Evolutionary conservation across 306 rosid species (phyloP).

Genomic region (Casuarina equisetifolia): DNA sequence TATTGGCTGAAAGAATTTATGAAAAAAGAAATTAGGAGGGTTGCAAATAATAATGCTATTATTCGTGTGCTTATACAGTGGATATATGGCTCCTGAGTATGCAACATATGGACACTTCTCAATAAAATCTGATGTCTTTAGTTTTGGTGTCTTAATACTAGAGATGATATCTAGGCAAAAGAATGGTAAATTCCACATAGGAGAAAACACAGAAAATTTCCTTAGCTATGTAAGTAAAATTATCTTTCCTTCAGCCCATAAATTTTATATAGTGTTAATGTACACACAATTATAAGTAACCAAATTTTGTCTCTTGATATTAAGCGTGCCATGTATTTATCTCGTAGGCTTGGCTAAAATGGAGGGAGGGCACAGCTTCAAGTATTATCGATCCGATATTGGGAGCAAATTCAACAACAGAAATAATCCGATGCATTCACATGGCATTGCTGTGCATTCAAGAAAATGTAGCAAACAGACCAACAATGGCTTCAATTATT

Average conservation of each 20-base stretch:
- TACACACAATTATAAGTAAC: not conserved
- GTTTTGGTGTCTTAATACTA: not conserved
- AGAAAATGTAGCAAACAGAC: not conserved
- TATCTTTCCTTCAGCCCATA: not conserved
- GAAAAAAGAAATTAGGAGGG: not conserved
- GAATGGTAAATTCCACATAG: not conserved
- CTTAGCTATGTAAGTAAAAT: not conserved
- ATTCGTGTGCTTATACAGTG: not conserved
- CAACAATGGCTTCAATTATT: not conserved
- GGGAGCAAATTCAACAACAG: not conserved
- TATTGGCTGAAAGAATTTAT: not conserved
- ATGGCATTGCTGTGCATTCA: not conserved
- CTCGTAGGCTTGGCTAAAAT: not conserved
- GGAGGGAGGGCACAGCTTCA: not conserved
- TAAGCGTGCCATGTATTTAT: not conserved
- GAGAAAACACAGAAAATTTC: not conserved
- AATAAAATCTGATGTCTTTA: not conserved
- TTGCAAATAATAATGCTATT: not conserved
- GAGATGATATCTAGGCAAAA: not conserved
- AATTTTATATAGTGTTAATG: too few species aligned
- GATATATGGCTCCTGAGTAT: not conserved
- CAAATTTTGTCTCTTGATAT: not conserved
- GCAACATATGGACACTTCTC: not conserved
- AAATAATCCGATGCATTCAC: not conserved
- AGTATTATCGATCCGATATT: not conserved